These are phyloP conservation scores for Sporothrix pallida DNA, from an alignment of 2,329 filamentous ascomycete genomes.

Conservation along the genomic window DNA sequence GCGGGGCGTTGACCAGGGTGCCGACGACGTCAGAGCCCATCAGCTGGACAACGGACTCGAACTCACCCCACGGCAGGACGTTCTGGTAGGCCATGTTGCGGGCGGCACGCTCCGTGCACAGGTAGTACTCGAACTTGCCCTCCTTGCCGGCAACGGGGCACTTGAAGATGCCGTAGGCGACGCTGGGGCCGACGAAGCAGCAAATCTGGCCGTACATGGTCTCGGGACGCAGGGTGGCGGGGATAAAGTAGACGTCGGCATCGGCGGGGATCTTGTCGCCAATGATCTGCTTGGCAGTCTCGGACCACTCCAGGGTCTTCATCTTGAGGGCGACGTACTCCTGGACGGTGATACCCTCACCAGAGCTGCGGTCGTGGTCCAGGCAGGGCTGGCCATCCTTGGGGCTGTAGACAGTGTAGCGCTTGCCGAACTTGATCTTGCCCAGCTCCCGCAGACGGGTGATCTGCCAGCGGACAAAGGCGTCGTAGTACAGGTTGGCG, in stretches of 20 bases:
- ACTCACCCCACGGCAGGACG: slow-evolving; percentile 71
- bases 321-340: slow-evolving; percentile 94
- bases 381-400: slow-evolving; percentile 89
- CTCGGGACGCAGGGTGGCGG: slow-evolving; percentile 89
- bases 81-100: slow-evolving; percentile 97
- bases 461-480: slow-evolving; percentile 98
- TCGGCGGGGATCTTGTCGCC: slow-evolving; percentile 78
- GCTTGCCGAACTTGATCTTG: slow-evolving; percentile 89
- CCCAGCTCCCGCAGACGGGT: slow-evolving; percentile 84
- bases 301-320: slow-evolving; percentile 87
- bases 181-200: slow-evolving; percentile 91
- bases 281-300: slow-evolving; percentile 72
- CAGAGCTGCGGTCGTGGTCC: slow-evolving; percentile 82
- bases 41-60: slow-evolving; percentile 74
- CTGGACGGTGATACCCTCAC: slow-evolving; percentile 82
- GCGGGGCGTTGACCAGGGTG: slow-evolving; percentile 85
- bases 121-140: slow-evolving; percentile 75
- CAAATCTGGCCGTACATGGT: slow-evolving; percentile 99
- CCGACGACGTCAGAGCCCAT: slow-evolving; percentile 82
- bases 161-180: slow-evolving; percentile 82
- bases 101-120: slow-evolving; percentile 64
- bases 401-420: slow-evolving; percentile 52
- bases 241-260: slow-evolving; percentile 84
- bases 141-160: slow-evolving; percentile 52
- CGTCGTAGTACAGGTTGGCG: slow-evolving; percentile 94